phyloP scores from a whole-genome alignment of 2,329 filamentous ascomycete species.

The Xylaria arbuscula region DNA sequence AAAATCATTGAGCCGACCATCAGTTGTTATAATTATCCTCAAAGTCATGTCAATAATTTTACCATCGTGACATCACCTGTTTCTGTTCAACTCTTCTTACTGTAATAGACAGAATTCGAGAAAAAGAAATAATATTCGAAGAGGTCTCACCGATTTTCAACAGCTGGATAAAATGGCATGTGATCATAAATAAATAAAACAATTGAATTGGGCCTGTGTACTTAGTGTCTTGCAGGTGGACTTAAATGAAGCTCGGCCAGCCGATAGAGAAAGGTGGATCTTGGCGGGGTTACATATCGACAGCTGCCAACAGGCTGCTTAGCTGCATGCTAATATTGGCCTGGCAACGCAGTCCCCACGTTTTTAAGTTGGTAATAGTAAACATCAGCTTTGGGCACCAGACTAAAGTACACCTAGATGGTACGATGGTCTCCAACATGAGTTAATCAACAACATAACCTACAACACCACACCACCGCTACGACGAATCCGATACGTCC shows the following conservation, averaged over 20 bases:
- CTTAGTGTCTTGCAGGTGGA: no score
- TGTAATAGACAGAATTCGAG: no score
- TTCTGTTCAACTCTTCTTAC: background rate
- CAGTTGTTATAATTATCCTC: background rate
- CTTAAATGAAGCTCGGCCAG: no score
- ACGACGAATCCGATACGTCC: background rate
- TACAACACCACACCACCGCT: background rate
- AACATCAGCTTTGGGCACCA: slow-evolving; percentile 12
- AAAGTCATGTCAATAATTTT: no score
- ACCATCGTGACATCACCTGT: background rate
- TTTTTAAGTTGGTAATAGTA: slow-evolving; percentile 2
- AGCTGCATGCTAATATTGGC: slow-evolving; percentile 29
- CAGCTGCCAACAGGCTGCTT: slow-evolving; percentile 17
- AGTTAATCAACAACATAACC: background rate
- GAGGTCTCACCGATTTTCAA: no score
- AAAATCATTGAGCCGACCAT: background rate
- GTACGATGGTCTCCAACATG: background rate
- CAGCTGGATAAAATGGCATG: no score
- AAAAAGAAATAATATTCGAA: no score
- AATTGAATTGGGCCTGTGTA: no score
- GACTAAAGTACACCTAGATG: background rate
- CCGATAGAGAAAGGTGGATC: background rate
- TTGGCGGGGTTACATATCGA: background rate
- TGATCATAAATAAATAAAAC: no score
- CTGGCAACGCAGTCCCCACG: slow-evolving; percentile 34